phyloP scores from a whole-genome alignment of 495 filamentous ascomycete genomes.

The Podospora didyma region DNA sequence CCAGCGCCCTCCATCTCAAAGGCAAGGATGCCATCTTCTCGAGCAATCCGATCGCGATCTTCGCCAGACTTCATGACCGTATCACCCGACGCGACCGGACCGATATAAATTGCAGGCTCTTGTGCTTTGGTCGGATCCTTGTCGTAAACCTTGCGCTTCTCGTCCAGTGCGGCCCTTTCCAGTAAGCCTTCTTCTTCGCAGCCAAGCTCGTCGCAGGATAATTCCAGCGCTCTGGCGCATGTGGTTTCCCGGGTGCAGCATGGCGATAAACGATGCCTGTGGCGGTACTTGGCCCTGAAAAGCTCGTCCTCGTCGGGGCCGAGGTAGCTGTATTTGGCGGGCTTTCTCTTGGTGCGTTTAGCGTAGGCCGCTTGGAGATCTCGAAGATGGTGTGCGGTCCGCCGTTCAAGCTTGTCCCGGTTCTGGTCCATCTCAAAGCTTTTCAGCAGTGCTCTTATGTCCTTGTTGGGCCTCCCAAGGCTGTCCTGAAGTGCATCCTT shows the following conservation, averaged over 20 bases:
- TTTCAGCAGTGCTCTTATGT: constrained; percentile 26
- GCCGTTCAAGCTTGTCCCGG: constrained; percentile 14
- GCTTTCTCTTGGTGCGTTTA: not conserved
- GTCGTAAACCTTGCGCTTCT: not conserved
- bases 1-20: constrained; percentile 38
- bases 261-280: constrained; percentile 20
- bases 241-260: not conserved
- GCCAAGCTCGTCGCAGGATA: constrained; percentile 11
- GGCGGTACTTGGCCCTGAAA: constrained; percentile 26
- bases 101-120: constrained; percentile 12
- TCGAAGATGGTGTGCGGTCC: constrained; percentile 11
- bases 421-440: constrained; percentile 15
- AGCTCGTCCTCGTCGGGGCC: constrained; percentile 26
- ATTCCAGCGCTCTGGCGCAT: constrained; percentile 2
- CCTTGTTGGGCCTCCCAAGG: constrained; percentile 27
- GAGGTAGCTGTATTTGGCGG: constrained; percentile 14
- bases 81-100: constrained; percentile 22
- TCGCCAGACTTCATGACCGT: constrained; percentile 22
- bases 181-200: constrained; percentile 10
- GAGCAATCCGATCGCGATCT: constrained; percentile 18
- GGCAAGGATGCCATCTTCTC: constrained; percentile 20
- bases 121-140: constrained; percentile 2
- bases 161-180: constrained; percentile 1
- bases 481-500: constrained; percentile 28
- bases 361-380: constrained; percentile 6